These are phyloP conservation scores for Pythium aquatile DNA, from an alignment of 352 stramenopile species.

Conservation along the genomic window DNA sequence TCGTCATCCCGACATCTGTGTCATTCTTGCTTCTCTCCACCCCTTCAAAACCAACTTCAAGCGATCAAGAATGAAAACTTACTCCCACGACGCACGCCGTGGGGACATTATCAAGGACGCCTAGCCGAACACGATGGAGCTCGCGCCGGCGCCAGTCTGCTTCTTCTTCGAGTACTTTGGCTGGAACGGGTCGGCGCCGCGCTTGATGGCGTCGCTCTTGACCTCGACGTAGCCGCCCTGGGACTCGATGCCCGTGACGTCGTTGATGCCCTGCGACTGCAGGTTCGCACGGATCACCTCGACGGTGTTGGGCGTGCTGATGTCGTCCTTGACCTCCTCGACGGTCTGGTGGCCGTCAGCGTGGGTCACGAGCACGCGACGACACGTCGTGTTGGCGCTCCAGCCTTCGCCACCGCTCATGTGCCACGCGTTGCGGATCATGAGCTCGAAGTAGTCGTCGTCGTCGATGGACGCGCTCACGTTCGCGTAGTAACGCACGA, in stretches of 20 bases:
- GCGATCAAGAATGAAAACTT: neutral
- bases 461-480: constrained; percentile 88
- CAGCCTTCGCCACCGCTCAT: constrained; percentile 83
- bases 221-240: constrained; percentile 49
- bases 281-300: constrained; percentile 78
- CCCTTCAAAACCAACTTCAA: constrained; percentile 1
- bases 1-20: too few relatives aligned
- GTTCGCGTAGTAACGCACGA: constrained; percentile 90
- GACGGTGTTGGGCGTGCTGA: constrained; percentile 65
- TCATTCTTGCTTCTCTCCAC: neutral
- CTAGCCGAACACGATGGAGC: constrained; percentile 85
- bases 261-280: constrained; percentile 61
- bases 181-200: constrained; percentile 41
- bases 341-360: constrained; percentile 74
- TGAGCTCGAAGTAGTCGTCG: constrained; percentile 93
- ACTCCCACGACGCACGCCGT: too few relatives aligned
- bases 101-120: too few relatives aligned
- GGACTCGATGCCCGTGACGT: constrained; percentile 42
- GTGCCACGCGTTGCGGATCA: constrained; percentile 90
- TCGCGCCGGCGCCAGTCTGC: constrained; percentile 66
- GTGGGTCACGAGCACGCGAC: constrained; percentile 86
- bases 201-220: constrained; percentile 47
- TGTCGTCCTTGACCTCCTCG: constrained; percentile 85
- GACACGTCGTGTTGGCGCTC: constrained; percentile 83
- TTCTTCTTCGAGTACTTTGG: constrained; percentile 76